A percentile compares a stretch with the other conserved stretches of the same genome.
phyloP scores from a whole-genome alignment of 768 basidiomycete genomes.

The Baorangia bicolor region DNA sequence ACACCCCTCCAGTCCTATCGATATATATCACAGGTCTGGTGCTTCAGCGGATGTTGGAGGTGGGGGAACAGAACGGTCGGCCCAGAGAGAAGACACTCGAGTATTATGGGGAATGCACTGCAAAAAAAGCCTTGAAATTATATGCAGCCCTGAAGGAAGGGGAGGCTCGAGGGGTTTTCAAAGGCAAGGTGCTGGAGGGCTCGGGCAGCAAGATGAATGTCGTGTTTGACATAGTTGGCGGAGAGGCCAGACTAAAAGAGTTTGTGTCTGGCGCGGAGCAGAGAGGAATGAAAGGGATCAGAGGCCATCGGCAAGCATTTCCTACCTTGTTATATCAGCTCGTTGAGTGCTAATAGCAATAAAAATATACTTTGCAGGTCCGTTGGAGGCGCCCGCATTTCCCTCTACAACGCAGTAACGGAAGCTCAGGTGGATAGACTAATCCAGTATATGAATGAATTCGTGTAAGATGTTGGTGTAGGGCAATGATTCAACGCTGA shows the following conservation, averaged over 20 bases:
- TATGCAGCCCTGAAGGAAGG: constrained; percentile 74
- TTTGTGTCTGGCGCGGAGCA: constrained; percentile 83
- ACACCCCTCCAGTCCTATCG: constrained; percentile 90
- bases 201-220: constrained; percentile 96
- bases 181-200: constrained; percentile 66
- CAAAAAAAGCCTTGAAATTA: constrained; percentile 71
- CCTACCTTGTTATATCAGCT: background rate
- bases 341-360: background rate
- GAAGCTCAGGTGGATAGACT: constrained; percentile 67
- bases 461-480: constrained; percentile 29
- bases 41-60: constrained; percentile 59
- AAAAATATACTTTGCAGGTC: constrained; percentile 38
- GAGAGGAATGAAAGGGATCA: constrained; percentile 79
- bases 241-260: constrained; percentile 65
- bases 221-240: constrained; percentile 76
- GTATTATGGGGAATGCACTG: constrained; percentile 65
- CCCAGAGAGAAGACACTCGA: constrained; percentile 56
- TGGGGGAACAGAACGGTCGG: constrained; percentile 17
- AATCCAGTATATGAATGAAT: constrained; percentile 59
- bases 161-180: constrained; percentile 66
- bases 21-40: constrained; percentile 92
- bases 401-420: constrained; percentile 86
- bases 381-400: constrained; percentile 73
- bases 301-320: constrained; percentile 82
- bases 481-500: constrained; percentile 9